Base-by-base conservation (phyloP, 441 rosid genomes). In the Melastoma candidum region DNA sequence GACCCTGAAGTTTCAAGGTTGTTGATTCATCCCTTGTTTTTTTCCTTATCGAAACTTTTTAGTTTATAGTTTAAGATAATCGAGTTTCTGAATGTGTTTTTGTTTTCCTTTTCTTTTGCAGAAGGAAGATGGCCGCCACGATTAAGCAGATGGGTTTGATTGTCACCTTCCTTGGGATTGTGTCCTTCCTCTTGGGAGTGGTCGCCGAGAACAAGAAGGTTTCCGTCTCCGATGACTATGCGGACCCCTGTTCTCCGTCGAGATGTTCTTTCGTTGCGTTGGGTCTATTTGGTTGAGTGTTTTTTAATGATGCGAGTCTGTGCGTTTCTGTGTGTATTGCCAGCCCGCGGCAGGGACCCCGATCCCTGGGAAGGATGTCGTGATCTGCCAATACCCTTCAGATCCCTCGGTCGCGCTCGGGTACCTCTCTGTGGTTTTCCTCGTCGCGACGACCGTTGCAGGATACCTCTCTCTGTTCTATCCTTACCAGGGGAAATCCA, bases 151-250 rank as follows among this genome's bases (percentile, higher is more conserved):
- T 78, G 84, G 67, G 92, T 51, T 55, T 82, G 29, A 60, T 83
- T 12, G 82, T 88, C 27, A 73, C 78, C 1, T 54, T 70, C 25
- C 67, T 83, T 39, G 98, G 98, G 17, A 58, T 71, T 1, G 11
- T 82, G 48, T 88, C 98, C 9, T 88, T 88, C 74, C 3, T 86
- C 13, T 77, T 80, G 25, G 97, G 97, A 39, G 77, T 88, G 2
- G 46, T 93, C 39, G 98, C 96, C 0, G 97, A 93, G 74, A 93
- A 93, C 66, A 93, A 84, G 77, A 93, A 88, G 97, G 95, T 88
- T 26, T 7, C 41, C 8, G 8, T 4, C 8, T 32, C 3, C 7
- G 41, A 32, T 32, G 22, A 17, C 22, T 17, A 17, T 17, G 22
- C 22, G 22, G 22, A 17, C 22, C 22, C 22, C 22, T 17, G 22